A percentile compares a stretch with the other conserved stretches of the same genome.
Conservation (phyloP, 164 flowering plant genomes). For the Saururus chinensis region DNA sequence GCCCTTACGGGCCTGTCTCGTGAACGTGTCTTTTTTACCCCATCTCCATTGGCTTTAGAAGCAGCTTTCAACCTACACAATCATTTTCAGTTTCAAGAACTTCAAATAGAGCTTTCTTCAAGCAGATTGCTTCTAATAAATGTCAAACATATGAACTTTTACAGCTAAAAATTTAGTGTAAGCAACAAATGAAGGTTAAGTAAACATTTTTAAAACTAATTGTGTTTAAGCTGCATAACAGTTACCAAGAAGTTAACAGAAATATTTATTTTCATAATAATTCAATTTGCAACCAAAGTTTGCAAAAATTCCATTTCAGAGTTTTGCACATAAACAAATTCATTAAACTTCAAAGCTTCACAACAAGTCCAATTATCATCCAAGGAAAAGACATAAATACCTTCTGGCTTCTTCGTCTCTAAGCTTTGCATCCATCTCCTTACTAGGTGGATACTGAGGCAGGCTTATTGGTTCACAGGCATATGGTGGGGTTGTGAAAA, state of each 20-base stretch:
- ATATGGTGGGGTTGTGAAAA: conserved; percentile 69
- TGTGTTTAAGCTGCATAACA: not conserved
- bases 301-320: not conserved
- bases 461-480: conserved; percentile 93
- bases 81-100: not conserved
- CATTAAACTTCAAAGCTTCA: not conserved
- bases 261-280: not conserved
- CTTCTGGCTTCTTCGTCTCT: conserved; percentile 94
- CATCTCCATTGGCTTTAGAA: conserved; percentile 52
- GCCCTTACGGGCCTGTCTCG: conserved; percentile 61
- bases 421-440: conserved; percentile 93
- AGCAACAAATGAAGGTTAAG: not conserved
- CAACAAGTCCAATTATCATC: not conserved
- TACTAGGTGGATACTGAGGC: conserved; percentile 93
- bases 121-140: not conserved
- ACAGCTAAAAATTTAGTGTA: not conserved
- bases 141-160: not conserved
- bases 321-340: too few relatives aligned
- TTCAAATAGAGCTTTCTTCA: not conserved
- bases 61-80: conserved; percentile 56
- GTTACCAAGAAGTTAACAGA: not conserved
- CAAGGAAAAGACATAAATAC: conserved; percentile 16
- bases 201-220: not conserved
- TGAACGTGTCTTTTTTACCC: conserved; percentile 50
- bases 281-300: too few relatives aligned